Conservation (phyloP, 2,329 filamentous ascomycete species). For the Aschersonia sp. region DNA sequence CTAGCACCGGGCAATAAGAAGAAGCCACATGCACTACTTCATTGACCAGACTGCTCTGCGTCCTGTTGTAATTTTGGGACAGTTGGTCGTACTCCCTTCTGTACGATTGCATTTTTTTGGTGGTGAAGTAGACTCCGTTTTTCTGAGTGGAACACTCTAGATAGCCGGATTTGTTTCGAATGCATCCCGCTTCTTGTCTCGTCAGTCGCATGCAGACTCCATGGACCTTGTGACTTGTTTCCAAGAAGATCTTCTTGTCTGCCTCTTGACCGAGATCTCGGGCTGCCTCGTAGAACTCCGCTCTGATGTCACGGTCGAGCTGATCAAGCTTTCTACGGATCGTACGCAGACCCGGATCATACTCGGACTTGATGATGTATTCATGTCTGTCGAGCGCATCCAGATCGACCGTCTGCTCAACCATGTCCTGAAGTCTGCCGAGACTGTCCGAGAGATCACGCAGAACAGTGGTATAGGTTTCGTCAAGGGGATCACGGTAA, state of each 20-base stretch:
- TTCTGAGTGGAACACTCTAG: slow-evolving; percentile 97
- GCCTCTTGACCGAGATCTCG: slow-evolving; percentile 76
- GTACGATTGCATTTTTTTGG: slow-evolving; percentile 60
- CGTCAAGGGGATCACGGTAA: slow-evolving; percentile 76
- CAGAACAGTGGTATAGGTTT: slow-evolving; percentile 75
- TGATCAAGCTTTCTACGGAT: slow-evolving; percentile 86
- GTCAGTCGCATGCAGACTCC: slow-evolving; percentile 95
- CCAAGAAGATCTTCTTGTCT: slow-evolving; percentile 97
- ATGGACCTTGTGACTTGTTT: slow-evolving; percentile 79
- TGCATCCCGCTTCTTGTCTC: slow-evolving; percentile 78
- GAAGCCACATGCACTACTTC: slow-evolving; percentile 89
- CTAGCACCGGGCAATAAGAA: slow-evolving; percentile 86
- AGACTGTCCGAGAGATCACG: slow-evolving; percentile 63
- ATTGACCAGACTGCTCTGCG: slow-evolving; percentile 76
- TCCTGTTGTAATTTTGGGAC: slow-evolving; percentile 87
- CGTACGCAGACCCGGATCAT: slow-evolving; percentile 75
- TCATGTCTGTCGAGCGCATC: slow-evolving; percentile 93
- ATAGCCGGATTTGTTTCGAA: slow-evolving; percentile 80
- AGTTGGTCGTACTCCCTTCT: slow-evolving; percentile 89
- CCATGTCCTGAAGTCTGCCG: slow-evolving; percentile 87
- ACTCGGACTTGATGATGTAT: slow-evolving; percentile 97
- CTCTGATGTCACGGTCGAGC: slow-evolving; percentile 66
- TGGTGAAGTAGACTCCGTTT: slow-evolving; percentile 97
- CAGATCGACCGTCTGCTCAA: slow-evolving; percentile 93
- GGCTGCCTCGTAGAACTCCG: slow-evolving; percentile 63